Conservation (phyloP, 169 alveolate genomes). For the Plasmodium malariae region DNA sequence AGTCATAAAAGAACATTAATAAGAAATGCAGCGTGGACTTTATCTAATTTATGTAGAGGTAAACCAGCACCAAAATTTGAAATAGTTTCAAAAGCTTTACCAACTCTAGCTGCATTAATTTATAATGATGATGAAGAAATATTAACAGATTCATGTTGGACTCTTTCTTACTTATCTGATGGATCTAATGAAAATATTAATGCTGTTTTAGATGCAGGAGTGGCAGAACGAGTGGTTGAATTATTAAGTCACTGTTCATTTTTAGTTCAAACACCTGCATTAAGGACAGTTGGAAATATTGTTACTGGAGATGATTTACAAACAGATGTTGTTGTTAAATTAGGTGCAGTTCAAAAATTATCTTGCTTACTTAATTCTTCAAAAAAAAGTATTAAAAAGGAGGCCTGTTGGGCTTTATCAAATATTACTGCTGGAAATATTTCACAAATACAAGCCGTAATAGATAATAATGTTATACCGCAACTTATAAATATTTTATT, state of each 20-base stretch:
- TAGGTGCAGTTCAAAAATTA: constrained; percentile 93
- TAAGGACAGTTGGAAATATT: constrained; percentile 97
- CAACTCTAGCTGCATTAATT: constrained; percentile 90
- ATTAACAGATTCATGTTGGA: constrained; percentile 96
- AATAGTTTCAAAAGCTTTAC: constrained; percentile 90
- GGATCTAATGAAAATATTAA: constrained; percentile 94
- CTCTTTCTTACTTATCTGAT: constrained; percentile 94
- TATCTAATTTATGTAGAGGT: constrained; percentile 95
- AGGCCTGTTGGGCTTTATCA: constrained; percentile 98
- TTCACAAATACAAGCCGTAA: constrained; percentile 92
- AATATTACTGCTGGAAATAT: constrained; percentile 97
- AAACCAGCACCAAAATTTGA: constrained; percentile 93
- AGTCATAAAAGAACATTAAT: constrained; percentile 92
- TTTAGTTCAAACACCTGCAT: constrained; percentile 95
- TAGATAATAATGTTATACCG: constrained; percentile 89
- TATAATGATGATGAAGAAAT: constrained; percentile 90
- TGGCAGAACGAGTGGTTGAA: constrained; percentile 93
- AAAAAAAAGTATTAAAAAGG: constrained; percentile 95
- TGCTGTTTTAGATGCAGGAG: constrained; percentile 92
- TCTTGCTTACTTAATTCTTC: constrained; percentile 89
- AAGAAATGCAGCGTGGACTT: constrained; percentile 97
- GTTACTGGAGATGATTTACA: constrained; percentile 97
- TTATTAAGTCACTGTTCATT: constrained; percentile 90
- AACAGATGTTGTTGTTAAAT: constrained; percentile 94
- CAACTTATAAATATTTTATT: constrained; percentile 89